A percentile compares a stretch with the other conserved stretches of the same genome.
Conservation (phyloP, 108 stramenopile species). For the Skeletonema marinoi region DNA sequence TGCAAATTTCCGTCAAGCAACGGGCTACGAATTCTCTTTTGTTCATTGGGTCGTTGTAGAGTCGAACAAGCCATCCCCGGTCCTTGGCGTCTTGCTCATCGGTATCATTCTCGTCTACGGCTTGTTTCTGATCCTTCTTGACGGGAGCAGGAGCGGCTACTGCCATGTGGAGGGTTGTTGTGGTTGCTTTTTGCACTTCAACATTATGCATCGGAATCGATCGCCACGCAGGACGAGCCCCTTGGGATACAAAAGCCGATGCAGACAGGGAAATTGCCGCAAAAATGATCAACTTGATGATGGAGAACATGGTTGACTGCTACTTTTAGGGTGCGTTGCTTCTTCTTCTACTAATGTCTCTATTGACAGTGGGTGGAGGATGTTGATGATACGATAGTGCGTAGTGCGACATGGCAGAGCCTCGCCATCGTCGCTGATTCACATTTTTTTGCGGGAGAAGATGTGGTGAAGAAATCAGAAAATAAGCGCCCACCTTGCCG, state of each 20-base stretch:
- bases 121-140: slow-evolving; percentile 13
- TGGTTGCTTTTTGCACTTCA: neutral
- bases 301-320: neutral
- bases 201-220: neutral
- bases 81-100: slow-evolving; percentile 18
- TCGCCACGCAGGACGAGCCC: neutral
- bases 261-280: neutral
- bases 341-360: neutral
- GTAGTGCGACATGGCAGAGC: no score
- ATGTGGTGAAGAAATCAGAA: neutral
- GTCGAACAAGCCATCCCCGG: slow-evolving; percentile 62
- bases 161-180: neutral
- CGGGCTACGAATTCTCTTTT: slow-evolving; percentile 77
- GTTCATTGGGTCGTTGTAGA: slow-evolving; percentile 82
- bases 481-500: neutral
- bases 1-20: slow-evolving; percentile 60
- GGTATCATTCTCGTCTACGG: slow-evolving; percentile 1
- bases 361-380: neutral
- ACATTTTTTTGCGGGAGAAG: neutral
- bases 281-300: neutral
- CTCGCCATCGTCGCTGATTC: neutral
- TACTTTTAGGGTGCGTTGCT: neutral
- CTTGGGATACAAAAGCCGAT: neutral
- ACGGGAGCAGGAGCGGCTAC: slow-evolving; percentile 6
- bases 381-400: no score